A percentile compares a stretch with the other conserved stretches of the same genome.
Evolutionary conservation across 2,329 filamentous ascomycete genomes (phyloP).

Genomic region (Colletotrichum tamarilloi): DNA sequence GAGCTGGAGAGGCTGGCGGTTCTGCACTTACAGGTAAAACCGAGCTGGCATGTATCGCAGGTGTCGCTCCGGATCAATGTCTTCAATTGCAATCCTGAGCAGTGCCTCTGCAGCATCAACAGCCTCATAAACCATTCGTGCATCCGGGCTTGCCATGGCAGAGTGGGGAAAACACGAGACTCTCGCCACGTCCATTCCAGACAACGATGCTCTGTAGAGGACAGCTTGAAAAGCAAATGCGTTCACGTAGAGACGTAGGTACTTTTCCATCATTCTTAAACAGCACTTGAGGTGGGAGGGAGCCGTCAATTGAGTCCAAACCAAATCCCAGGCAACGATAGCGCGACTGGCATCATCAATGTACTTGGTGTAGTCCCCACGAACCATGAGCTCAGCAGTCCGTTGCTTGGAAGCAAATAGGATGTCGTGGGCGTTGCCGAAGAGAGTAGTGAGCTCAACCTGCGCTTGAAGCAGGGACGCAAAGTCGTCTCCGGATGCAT

Average conservation of each 20-base stretch:
- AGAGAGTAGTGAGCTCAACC: slow-evolving; percentile 74
- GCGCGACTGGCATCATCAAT: slow-evolving; percentile 29
- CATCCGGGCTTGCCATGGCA: slow-evolving; percentile 66
- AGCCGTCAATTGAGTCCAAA: slow-evolving; percentile 47
- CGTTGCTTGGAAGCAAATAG: slow-evolving; percentile 34
- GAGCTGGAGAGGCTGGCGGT: no score
- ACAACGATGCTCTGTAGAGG: slow-evolving; percentile 58
- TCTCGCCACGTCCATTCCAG: slow-evolving; percentile 45
- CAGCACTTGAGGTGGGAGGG: slow-evolving; percentile 74
- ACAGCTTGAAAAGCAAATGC: slow-evolving; percentile 81
- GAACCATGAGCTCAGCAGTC: slow-evolving; percentile 24
- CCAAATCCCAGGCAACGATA: slow-evolving; percentile 10
- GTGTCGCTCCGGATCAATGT: slow-evolving; percentile 64
- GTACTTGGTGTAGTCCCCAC: slow-evolving; percentile 34
- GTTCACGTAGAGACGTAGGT: slow-evolving; percentile 77
- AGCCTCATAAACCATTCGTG: slow-evolving; percentile 73
- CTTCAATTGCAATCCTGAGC: slow-evolving; percentile 67
- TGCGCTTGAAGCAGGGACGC: slow-evolving; percentile 77
- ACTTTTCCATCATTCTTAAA: slow-evolving; percentile 76
- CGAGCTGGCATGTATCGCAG: slow-evolving; percentile 73
- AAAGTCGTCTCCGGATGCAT: slow-evolving; percentile 72
- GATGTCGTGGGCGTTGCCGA: slow-evolving; percentile 36
- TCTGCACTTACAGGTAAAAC: slow-evolving; percentile 65
- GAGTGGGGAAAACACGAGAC: slow-evolving; percentile 61
- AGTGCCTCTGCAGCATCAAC: slow-evolving; percentile 72